Base-by-base conservation (phyloP, 2,329 filamentous ascomycete species). In the Colletotrichum spinosum region DNA sequence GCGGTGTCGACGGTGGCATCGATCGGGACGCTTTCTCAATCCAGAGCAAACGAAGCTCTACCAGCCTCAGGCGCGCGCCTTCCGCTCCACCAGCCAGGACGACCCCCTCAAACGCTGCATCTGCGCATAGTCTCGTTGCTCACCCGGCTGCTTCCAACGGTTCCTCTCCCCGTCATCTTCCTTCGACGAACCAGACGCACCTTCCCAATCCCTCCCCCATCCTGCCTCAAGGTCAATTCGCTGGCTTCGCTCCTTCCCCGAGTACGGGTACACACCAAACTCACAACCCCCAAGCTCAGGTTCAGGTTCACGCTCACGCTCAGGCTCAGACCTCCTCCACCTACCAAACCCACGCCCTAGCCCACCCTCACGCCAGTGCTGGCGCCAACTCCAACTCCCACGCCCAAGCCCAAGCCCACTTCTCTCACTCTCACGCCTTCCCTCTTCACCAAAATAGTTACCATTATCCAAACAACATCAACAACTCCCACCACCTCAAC, bases 341-440 rank as follows among this genome's bases (percentile, higher is more conserved):
- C 33, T 49, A 42, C 63, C 42, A 44, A 49, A 51, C 41, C 44
- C 59, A 49, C 44, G 44, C 44, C 44, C 42, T n/a, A 13, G 42
- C 42, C 42, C 39, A 58, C 51, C 35, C 51, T 37, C 63, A 57
- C 63, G 55, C n/a, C 17, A 39, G 46, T 17, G 33, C 41, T 35
- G 52, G 57, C 57, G 61, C 52, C 17, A 33, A 67, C 41, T 17
- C 50, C 44, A 56, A 33, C 64, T 45, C 46, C 39, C 46, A 55
- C 70, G 35, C 44, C 54, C 44, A 56, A 42, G 17, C 17, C 12
- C 25, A 45, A 55, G 69, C 68, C 69, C 69, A 72, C 57, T 67
- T 70, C 69, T 70, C 70, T 70, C 70, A 88, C 74, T 89, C 94
- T 63, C 74, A 97, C 94, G 39, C 93, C 94, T 1, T 90, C 91